Conservation (phyloP, 352 stramenopile genomes). For the Globisporangium paroecandrum region DNA sequence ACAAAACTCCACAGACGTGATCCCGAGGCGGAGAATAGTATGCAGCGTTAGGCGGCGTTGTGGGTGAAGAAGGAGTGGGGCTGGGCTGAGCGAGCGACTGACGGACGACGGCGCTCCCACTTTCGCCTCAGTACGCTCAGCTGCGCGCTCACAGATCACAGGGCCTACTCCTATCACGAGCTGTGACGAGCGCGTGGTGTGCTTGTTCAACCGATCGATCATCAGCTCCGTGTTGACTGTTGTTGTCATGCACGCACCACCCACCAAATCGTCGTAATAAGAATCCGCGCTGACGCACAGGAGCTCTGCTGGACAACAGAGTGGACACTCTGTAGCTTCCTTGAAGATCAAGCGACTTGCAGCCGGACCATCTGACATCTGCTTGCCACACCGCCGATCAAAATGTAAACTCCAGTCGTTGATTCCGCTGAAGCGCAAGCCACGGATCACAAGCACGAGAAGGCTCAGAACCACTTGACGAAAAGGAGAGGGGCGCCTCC, state of each 20-base stretch:
- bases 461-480: background rate
- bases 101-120: background rate
- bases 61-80: background rate
- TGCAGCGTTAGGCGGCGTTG: background rate
- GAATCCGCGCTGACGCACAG: background rate
- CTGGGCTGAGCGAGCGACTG: background rate
- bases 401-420: background rate
- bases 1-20: background rate
- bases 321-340: background rate
- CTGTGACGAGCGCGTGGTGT: background rate
- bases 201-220: background rate
- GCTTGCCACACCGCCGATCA: background rate
- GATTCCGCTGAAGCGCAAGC: background rate
- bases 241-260: background rate
- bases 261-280: background rate
- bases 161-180: slow-evolving; percentile 3
- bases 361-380: background rate
- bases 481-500: background rate
- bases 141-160: slow-evolving; percentile 1
- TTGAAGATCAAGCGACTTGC: background rate
- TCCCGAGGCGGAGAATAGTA: background rate
- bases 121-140: slow-evolving; percentile 2
- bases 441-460: background rate
- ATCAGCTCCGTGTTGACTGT: background rate
- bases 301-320: background rate